Conservation (phyloP, 139 green algal species). For the Micromonas commoda region DNA sequence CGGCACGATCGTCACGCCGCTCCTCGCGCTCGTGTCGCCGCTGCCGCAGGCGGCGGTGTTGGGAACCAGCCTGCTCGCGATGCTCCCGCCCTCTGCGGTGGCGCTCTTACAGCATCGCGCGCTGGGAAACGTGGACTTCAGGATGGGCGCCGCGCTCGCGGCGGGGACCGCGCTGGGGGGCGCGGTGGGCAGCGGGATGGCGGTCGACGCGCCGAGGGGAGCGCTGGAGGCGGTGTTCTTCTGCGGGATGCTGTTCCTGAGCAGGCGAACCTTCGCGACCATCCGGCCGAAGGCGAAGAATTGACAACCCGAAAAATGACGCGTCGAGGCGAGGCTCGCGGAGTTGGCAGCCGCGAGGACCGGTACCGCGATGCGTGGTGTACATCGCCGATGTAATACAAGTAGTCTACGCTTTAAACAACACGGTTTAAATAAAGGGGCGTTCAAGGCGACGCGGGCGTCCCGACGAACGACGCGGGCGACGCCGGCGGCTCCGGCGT, state of each 20-base stretch:
- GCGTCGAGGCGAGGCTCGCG: no score
- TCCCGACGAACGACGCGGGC: no score
- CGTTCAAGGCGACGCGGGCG: no score
- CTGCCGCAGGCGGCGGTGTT: conserved; percentile 20
- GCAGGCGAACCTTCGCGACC: background rate
- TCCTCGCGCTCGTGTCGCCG: conserved; percentile 6
- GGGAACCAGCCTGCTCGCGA: background rate
- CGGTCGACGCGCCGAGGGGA: conserved; percentile 5
- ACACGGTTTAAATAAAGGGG: no score
- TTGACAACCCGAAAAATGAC: no score
- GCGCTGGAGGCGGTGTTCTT: conserved; percentile 11
- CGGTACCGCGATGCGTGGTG: no score
- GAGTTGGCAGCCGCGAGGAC: no score
- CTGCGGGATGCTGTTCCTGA: conserved; percentile 5
- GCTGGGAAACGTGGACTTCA: conserved; percentile 2
- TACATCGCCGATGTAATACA: no score
- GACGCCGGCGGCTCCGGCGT: no score
- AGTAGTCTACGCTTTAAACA: no score
- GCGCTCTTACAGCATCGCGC: background rate
- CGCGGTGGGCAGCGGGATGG: conserved; percentile 5
- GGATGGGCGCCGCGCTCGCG: conserved; percentile 19
- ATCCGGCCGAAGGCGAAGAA: background rate
- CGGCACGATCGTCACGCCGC: conserved; percentile 21
- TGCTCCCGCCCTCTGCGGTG: background rate
- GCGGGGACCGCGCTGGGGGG: conserved; percentile 13